Evolutionary conservation across 306 rosid genomes (phyloP).

Genomic region (Hippophae gyantsensis): DNA sequence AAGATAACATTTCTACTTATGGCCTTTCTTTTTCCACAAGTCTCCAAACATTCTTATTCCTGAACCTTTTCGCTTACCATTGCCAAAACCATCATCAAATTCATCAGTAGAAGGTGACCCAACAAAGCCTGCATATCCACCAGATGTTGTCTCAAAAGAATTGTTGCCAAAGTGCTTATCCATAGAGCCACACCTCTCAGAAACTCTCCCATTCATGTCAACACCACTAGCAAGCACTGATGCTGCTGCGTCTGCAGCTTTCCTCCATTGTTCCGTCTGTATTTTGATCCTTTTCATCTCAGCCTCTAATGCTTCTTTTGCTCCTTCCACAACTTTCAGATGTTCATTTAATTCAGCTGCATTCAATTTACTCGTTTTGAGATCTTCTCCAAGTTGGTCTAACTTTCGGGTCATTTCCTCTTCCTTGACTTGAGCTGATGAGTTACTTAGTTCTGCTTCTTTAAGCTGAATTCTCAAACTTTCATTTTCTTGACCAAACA

Average conservation of each 20-base stretch:
- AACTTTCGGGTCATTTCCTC: slow-evolving; percentile 32
- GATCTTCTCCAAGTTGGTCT: slow-evolving; percentile 42
- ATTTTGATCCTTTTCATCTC: slow-evolving; percentile 81
- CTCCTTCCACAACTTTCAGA: slow-evolving; percentile 42
- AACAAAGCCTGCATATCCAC: slow-evolving; percentile 52
- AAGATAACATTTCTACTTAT: slow-evolving; percentile 27
- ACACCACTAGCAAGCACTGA: slow-evolving; percentile 63
- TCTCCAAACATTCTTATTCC: slow-evolving; percentile 78
- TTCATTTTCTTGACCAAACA: slow-evolving; percentile 29
- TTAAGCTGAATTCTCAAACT: slow-evolving; percentile 40
- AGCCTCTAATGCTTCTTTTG: slow-evolving; percentile 47
- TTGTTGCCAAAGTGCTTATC: slow-evolving; percentile 64
- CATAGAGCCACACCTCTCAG: slow-evolving; percentile 82
- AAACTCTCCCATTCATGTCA: slow-evolving; percentile 51
- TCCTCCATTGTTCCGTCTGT: slow-evolving; percentile 85
- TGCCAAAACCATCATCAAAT: slow-evolving; percentile 51
- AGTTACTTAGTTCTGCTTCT: slow-evolving; percentile 36
- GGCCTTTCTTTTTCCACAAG: slow-evolving; percentile 76
- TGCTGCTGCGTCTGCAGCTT: slow-evolving; percentile 94
- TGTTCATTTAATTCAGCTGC: slow-evolving; percentile 35
- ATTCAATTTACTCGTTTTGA: slow-evolving; percentile 37
- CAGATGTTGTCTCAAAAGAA: slow-evolving; percentile 40
- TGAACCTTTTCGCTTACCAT: slow-evolving; percentile 67
- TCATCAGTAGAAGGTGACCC: slow-evolving; percentile 59
- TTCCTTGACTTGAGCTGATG: slow-evolving; percentile 38